Base-by-base conservation (phyloP, 768 basidiomycete species). In the Boletales sp. region DNA sequence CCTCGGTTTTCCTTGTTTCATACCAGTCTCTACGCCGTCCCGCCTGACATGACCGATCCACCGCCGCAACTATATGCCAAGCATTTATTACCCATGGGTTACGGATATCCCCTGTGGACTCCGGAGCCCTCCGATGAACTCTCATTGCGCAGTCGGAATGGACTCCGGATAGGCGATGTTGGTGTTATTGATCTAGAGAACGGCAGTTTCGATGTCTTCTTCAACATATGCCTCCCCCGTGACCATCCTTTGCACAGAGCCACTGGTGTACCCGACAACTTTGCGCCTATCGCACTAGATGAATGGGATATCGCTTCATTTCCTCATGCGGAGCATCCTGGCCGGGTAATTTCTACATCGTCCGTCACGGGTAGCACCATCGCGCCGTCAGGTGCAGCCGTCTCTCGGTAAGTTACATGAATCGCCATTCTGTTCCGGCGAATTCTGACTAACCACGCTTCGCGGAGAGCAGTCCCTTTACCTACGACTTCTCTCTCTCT, bases 131-230 rank as follows among this genome's bases (percentile, higher is more conserved):
- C 46, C 19, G 39, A 45, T 15, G 32, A 32, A 34, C 30, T 39
- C 38, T 10, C 32, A 30, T 10, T 45, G 15, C 34, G 34, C 38
- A 18, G 56, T 13, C 47, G 43, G 2, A 48, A 57, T 15, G 69
- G 69, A 5, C 57, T 67, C 18, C 61, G 48, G 38, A 68, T 72
- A 29, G 70, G 72, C 2, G 71, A 73, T 47, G 65, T 72, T 4
- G 69, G 69, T 13, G 57, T 70, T 31, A 32, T 72, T 27, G 61
- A 47, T 19, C 34, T 63, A 3, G 59, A 57, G 19, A 56, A 60
- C 34, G 71, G 70, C 32, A 57, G 55, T 8, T 73, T 73, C 35
- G 63, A 66, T 43, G 67, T 68, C 48, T 61, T 71, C 2, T 73
- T 72, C 57, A 72, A 69, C 44, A 65, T 72, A 6, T 66, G 62